Base-by-base conservation (phyloP, 805 yeast species). In the Geotrichum ghanense region DNA sequence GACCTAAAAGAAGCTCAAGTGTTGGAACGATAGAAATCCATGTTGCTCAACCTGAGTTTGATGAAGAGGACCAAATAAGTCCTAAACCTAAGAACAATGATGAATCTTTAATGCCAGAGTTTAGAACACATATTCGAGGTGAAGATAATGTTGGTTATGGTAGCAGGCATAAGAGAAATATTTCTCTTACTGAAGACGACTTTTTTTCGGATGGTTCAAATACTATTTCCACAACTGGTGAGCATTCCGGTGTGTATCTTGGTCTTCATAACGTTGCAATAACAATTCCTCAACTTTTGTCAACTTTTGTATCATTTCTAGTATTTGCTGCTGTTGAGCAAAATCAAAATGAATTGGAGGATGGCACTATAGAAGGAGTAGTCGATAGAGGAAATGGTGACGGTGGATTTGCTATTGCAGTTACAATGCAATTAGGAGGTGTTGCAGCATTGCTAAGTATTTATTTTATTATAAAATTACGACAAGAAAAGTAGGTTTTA, bases 251-350 rank as follows among this genome's bases (percentile, higher is more conserved):
- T 1, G 56, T 64, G 4, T 64, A 62, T 45, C 55, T 67, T 16
- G 71, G 71, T 2, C 55, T 67, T 17, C 70, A 64, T 55, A 67
- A 67, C 45, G 63, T 64, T 3, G 63, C 70, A 5, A 54, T 67
- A 43, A 65, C 69, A 5, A 46, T 65, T 6, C 71, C 71, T 6
- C 71, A 67, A 51, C 56, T 67, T 22, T 52, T 66, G 1, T 65
- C 69, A 3, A 64, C 70, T 1, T 59, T 67, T 41, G 57, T 61
- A n/a, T 65, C 69, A 2, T 66, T 57, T 46, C 41, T 66, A 3
- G 56, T 67, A 2, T 67, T 66, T 53, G 49, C 62, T 2, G 43
- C 61, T 10, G 42, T 61, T 27, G 58, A 56, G 16, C 50, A 51
- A 4, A 54, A 48, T 27, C 47, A 50, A 1, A 48, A 43, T 17